Conservation (phyloP, 371 early-diverging fungal species). For the Funneliformis caledonium region DNA sequence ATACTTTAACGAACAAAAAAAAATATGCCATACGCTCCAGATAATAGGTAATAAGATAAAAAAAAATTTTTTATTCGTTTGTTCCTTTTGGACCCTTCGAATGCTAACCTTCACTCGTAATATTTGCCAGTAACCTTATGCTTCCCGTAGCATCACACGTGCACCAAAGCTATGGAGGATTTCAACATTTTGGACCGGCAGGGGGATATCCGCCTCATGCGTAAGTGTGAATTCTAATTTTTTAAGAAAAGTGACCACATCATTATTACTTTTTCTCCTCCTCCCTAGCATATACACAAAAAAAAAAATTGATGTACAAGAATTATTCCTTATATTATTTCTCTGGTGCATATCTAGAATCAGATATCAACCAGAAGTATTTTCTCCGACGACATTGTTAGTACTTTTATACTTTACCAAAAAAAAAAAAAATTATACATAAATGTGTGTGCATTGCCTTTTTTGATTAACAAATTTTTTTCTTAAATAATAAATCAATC, state of each 20-base stretch:
- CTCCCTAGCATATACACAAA: background rate
- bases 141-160: conserved; percentile 38
- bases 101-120: no score
- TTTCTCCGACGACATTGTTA: conserved; percentile 29
- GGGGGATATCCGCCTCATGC: conserved; percentile 19
- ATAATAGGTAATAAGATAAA: no score
- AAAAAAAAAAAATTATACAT: no score
- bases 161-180: conserved; percentile 13
- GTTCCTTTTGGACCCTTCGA: no score
- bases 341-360: conserved; percentile 20
- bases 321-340: conserved; percentile 11
- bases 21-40: no score
- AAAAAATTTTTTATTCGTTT: no score
- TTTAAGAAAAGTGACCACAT: no score
- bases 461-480: conserved; percentile 5
- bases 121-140: conserved; percentile 25
- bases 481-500: background rate
- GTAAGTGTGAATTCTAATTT: background rate
- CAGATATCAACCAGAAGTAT: conserved; percentile 30
- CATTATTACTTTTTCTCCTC: no score
- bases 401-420: conserved; percentile 12
- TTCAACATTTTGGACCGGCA: conserved; percentile 25
- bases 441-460: background rate
- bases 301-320: background rate
- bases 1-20: no score